Conservation (phyloP, 1,284 basidiomycete species). For the Trametes sp. region DNA sequence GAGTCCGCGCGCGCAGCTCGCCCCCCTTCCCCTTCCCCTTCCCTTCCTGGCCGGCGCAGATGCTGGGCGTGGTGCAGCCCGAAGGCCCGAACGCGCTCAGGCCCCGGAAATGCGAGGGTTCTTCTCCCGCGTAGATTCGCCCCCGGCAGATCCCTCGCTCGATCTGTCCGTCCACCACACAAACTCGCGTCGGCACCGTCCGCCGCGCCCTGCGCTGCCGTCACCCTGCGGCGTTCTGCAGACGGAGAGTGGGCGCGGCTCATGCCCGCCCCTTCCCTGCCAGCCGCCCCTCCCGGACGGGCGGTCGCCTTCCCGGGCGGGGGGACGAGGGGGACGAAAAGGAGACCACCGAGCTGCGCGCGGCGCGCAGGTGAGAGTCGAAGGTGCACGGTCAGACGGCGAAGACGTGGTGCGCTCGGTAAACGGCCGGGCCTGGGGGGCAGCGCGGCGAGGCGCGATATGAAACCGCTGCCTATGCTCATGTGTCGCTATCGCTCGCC, state of each 20-base stretch:
- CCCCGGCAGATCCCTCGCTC: background rate
- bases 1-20: slow-evolving; percentile 9
- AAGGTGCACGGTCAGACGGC: slow-evolving; percentile 7
- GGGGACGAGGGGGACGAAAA: background rate
- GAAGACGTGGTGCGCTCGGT: slow-evolving; percentile 4
- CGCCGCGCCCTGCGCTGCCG: background rate
- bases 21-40: background rate
- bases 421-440: slow-evolving; percentile 12
- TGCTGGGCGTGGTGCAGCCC: no score
- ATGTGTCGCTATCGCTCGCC: slow-evolving; percentile 25
- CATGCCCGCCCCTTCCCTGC: background rate
- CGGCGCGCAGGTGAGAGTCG: slow-evolving; percentile 2
- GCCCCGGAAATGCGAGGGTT: slow-evolving; percentile 8
- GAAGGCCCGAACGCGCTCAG: no score
- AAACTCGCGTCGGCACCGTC: slow-evolving; percentile 16
- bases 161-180: slow-evolving; percentile 1
- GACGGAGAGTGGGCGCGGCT: slow-evolving; percentile 10
- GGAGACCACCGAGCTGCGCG: no score
- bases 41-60: no score
- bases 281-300: background rate
- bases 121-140: slow-evolving; percentile 15
- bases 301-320: background rate
- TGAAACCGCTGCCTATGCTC: slow-evolving; percentile 10
- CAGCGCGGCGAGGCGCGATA: slow-evolving; percentile 11
- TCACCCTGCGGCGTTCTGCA: slow-evolving; percentile 1